Evolutionary conservation across 768 basidiomycete species (phyloP).

Genomic region (Russula vinacea): DNA sequence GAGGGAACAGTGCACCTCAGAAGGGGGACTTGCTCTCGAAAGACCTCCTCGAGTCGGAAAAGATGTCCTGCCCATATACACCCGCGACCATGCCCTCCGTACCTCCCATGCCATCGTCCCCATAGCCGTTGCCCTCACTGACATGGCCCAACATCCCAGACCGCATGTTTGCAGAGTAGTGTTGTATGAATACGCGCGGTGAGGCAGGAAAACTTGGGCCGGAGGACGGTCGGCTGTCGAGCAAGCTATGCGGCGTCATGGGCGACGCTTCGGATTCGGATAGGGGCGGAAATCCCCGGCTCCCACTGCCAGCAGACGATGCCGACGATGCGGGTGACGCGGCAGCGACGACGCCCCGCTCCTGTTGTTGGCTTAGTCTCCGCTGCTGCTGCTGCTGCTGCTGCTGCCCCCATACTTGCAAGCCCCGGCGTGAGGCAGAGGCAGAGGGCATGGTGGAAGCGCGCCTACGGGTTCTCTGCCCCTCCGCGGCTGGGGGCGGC

Average conservation of each 20-base stretch:
- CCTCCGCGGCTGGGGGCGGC: neutral
- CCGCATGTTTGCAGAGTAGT: neutral
- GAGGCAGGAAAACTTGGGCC: neutral
- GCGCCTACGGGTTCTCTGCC: conserved; percentile 16
- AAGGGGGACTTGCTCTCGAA: conserved; percentile 4
- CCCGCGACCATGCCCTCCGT: conserved; percentile 3
- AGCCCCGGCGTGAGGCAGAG: conserved; percentile 2
- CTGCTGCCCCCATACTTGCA: neutral
- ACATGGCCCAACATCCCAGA: neutral
- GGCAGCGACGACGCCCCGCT: conserved; percentile 1
- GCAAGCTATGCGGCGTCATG: conserved; percentile 23
- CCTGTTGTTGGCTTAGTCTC: neutral
- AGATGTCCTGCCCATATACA: conserved; percentile 18
- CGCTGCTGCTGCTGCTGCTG: neutral
- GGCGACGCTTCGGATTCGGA: conserved; percentile 26
- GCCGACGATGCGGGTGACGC: conserved; percentile 18
- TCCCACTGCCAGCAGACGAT: conserved; percentile 22
- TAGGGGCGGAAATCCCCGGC: neutral
- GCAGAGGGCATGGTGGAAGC: conserved; percentile 26
- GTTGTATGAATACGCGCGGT: conserved; percentile 1
- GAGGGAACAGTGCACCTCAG: neutral
- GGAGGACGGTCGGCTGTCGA: conserved; percentile 8
- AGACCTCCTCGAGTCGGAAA: neutral
- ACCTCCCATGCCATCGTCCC: neutral
- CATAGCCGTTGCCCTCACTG: neutral